These are phyloP conservation scores for Polychaeton citri DNA, from an alignment of 2,329 filamentous ascomycete species.

Conservation along the genomic window DNA sequence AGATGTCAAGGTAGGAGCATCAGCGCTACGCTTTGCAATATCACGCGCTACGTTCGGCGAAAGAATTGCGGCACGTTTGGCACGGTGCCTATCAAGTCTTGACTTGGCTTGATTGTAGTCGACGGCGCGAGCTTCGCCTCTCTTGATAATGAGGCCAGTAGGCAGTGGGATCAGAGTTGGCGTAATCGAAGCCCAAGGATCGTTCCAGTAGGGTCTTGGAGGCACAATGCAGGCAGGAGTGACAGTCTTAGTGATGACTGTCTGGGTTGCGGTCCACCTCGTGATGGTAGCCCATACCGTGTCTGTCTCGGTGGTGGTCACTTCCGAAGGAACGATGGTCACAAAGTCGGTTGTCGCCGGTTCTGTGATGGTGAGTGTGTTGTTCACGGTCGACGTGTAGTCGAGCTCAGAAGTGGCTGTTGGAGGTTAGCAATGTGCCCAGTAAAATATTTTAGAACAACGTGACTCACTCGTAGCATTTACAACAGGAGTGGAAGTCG, in stretches of 20 bases:
- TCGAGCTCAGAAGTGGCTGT: conserved; percentile 3
- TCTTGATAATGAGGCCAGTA: conserved; percentile 9
- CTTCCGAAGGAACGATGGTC: conserved; percentile 3
- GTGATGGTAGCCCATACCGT: conserved; percentile 24
- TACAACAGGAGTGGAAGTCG: conserved; percentile 5
- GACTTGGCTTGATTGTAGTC: conserved; percentile 6
- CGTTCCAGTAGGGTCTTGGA: conserved; percentile 16
- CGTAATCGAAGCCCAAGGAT: conserved; percentile 23
- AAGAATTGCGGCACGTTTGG: conserved; percentile 8
- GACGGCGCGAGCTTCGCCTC: conserved; percentile 12
- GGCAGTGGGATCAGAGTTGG: conserved; percentile 19
- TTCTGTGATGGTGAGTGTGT: conserved; percentile 4
- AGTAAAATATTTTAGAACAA: background rate
- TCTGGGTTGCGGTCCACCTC: conserved; percentile 9
- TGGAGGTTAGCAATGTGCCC: background rate
- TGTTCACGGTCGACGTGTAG: conserved; percentile 6
- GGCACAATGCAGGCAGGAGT: conserved; percentile 26
- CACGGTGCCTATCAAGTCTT: conserved; percentile 3
- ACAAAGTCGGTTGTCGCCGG: conserved; percentile 4
- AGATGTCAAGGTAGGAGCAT: conserved; percentile 21
- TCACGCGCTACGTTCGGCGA: conserved; percentile 6
- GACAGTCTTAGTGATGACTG: conserved; percentile 17
- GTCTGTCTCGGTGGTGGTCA: conserved; percentile 7
- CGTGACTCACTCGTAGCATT: conserved; percentile 1
- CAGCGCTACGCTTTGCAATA: conserved; percentile 20